These are phyloP conservation scores for Cladorrhinum samala DNA, from an alignment of 495 filamentous ascomycete genomes.

Conservation along the genomic window DNA sequence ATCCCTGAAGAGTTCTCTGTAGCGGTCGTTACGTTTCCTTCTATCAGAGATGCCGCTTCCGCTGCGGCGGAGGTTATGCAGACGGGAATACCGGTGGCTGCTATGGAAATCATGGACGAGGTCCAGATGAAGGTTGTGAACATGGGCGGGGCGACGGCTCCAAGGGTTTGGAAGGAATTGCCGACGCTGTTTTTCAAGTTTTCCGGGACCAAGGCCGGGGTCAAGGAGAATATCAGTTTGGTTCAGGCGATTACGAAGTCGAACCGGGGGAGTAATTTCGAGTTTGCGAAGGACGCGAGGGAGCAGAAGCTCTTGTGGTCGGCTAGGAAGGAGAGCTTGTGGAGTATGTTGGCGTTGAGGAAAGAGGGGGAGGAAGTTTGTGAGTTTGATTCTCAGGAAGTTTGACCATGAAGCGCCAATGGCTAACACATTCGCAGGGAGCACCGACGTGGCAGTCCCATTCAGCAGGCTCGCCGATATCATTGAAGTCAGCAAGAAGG, in stretches of 20 bases:
- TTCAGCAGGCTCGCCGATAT: conserved; percentile 82
- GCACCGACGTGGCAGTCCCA: conserved; percentile 87
- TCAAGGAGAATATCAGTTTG: conserved; percentile 59
- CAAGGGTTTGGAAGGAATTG: conserved; percentile 63
- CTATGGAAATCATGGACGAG: conserved; percentile 80
- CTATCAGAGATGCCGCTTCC: conserved; percentile 63
- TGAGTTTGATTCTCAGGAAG: conserved; percentile 22
- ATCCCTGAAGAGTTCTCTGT: conserved; percentile 68
- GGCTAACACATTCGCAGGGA: conserved; percentile 31
- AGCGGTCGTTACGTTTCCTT: conserved; percentile 70
- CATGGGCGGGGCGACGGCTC: conserved; percentile 58
- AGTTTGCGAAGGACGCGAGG: conserved; percentile 61
- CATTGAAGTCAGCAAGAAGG: conserved; percentile 83
- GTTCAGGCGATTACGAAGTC: conserved; percentile 59
- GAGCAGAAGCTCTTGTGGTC: conserved; percentile 71
- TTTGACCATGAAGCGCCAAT: neutral
- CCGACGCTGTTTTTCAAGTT: conserved; percentile 87
- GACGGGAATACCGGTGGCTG: conserved; percentile 65
- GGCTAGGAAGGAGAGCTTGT: conserved; percentile 67
- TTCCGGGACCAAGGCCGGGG: conserved; percentile 61
- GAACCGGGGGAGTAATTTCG: conserved; percentile 61
- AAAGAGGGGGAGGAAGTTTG: conserved; percentile 56
- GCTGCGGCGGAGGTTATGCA: conserved; percentile 66
- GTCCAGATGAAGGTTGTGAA: conserved; percentile 79
- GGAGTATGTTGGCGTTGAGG: conserved; percentile 66